Percentiles rank a stretch among this genome's conserved stretches.
phyloP scores from a whole-genome alignment of 768 basidiomycete species.

The Phylloporus arenicola region DNA sequence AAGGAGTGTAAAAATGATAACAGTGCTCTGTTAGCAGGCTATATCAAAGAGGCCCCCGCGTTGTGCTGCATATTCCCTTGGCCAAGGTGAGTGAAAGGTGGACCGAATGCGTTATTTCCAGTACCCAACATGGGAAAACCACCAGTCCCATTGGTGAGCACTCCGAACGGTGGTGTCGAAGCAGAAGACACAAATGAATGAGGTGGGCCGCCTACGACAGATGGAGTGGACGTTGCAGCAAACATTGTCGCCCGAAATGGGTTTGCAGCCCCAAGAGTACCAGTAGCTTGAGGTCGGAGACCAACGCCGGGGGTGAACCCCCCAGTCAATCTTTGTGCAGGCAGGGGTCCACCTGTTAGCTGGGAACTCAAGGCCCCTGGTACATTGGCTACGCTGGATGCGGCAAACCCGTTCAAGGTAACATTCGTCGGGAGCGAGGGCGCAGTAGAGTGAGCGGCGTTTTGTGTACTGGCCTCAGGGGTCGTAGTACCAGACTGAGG shows the following conservation, averaged over 20 bases:
- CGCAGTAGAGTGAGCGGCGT: conserved; percentile 9
- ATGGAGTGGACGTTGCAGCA: conserved; percentile 27
- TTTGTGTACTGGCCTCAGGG: conserved; percentile 30
- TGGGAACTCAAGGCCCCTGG: conserved; percentile 33
- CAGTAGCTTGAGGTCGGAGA: conserved; percentile 59
- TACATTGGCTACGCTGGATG: conserved; percentile 6
- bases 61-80: conserved; percentile 34
- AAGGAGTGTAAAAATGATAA: neutral
- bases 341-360: conserved; percentile 19
- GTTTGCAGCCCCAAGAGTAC: conserved; percentile 45
- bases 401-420: conserved; percentile 8
- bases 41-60: conserved; percentile 47
- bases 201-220: neutral
- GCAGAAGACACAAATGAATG: conserved; percentile 17
- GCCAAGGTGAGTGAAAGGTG: conserved; percentile 16
- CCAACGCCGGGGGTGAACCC: conserved; percentile 36
- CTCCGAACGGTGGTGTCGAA: conserved; percentile 24
- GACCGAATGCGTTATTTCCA: conserved; percentile 20
- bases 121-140: conserved; percentile 6
- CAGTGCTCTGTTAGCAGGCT: conserved; percentile 4
- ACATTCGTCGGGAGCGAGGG: conserved; percentile 24
- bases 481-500: conserved; percentile 52
- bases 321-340: conserved; percentile 12
- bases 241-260: conserved; percentile 67
- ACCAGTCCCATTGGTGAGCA: conserved; percentile 10